A percentile compares a stretch with the other conserved stretches of the same genome.
These are phyloP conservation scores for Vitis hybrid DNA, from an alignment of 177 flowering plant genomes.

Conservation along the genomic window DNA sequence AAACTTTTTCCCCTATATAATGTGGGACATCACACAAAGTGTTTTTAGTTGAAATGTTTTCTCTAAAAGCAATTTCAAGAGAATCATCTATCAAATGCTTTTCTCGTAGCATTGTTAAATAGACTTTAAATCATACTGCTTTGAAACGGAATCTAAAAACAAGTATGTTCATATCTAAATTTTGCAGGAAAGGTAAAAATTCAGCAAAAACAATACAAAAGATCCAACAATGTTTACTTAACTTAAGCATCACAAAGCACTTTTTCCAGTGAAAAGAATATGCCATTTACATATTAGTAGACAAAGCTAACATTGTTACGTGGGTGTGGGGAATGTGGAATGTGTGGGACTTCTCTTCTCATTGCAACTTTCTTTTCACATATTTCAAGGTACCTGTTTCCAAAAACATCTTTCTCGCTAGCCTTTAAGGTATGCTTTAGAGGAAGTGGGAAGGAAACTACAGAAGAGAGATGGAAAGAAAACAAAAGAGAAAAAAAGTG, in stretches of 20 bases:
- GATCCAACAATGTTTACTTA: slow-evolving; percentile 4
- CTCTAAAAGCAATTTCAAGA: too few species aligned
- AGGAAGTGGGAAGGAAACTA: slow-evolving; percentile 6
- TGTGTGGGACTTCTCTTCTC: slow-evolving; percentile 15
- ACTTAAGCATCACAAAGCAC: slow-evolving; percentile 12
- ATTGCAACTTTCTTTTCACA: slow-evolving; percentile 11
- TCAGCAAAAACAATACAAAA: slow-evolving; percentile 1
- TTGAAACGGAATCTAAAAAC: too few species aligned
- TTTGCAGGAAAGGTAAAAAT: not conserved
- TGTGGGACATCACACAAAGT: too few species aligned
- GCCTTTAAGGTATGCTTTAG: not conserved
- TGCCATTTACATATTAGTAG: slow-evolving; percentile 7
- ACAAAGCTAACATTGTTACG: slow-evolving; percentile 2
- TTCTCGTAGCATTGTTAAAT: too few species aligned
- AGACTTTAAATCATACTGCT: too few species aligned
- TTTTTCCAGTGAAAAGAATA: slow-evolving; percentile 7
- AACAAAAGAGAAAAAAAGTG: slow-evolving; percentile 4
- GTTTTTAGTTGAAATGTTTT: too few species aligned
- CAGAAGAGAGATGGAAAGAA: not conserved
- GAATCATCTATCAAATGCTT: too few species aligned
- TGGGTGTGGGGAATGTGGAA: slow-evolving; percentile 6
- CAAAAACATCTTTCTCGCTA: slow-evolving; percentile 17
- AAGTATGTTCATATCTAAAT: too few species aligned
- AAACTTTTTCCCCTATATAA: too few species aligned
- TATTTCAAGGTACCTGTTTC: slow-evolving; percentile 17